These are phyloP conservation scores for Solanum chiquidenum DNA, from an alignment of 257 asterid genomes.

Conservation along the genomic window DNA sequence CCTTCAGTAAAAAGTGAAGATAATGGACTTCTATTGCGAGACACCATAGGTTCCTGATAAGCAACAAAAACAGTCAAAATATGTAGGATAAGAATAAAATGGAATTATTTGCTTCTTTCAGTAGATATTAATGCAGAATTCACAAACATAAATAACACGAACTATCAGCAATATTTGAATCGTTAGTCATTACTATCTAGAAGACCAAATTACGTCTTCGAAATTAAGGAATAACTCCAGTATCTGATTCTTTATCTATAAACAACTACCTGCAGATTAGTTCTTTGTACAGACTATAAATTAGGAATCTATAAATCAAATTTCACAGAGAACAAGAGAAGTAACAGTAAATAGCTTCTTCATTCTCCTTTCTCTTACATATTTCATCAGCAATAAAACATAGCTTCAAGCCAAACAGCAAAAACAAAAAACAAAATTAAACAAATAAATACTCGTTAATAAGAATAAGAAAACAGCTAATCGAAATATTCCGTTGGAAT, in stretches of 20 bases:
- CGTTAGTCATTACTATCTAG: not conserved
- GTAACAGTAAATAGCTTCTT: not conserved
- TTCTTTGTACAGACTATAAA: not conserved
- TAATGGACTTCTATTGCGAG: slow-evolving; percentile 45
- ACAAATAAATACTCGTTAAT: not conserved
- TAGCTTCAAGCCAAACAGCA: not conserved
- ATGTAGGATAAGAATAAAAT: not conserved
- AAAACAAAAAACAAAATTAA: not conserved
- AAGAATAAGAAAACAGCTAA: not conserved
- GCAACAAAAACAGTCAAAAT: not conserved
- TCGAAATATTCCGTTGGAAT: not conserved
- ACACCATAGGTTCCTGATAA: slow-evolving; percentile 37
- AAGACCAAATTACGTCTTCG: not conserved
- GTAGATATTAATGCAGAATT: not conserved
- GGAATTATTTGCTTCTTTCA: not conserved
- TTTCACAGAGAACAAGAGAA: not conserved
- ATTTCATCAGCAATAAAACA: not conserved
- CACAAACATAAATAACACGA: not conserved
- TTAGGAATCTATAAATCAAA: not conserved
- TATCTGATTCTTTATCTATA: not conserved
- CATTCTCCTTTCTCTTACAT: not conserved
- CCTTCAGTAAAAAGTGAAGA: slow-evolving; percentile 69
- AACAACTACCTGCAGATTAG: not conserved
- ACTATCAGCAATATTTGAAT: not conserved
- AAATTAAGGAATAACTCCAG: not conserved